Evolutionary conservation across 2,329 filamentous ascomycete species (phyloP), one percentile per base, ranked within the genome.

Genomic region (Fusarium verticillioides): DNA sequence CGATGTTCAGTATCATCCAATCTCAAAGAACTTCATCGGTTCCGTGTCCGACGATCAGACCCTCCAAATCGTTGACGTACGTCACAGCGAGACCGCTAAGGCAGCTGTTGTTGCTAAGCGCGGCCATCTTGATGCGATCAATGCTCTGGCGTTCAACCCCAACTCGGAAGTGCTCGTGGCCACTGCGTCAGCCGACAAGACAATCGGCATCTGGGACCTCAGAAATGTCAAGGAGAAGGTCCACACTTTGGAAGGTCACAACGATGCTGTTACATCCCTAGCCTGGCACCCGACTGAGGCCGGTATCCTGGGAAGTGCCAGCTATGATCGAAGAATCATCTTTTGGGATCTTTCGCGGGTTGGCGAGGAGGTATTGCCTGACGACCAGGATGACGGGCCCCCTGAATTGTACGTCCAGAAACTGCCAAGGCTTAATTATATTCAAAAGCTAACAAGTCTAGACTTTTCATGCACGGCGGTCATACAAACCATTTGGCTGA

Each of bases 401-500:
- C 96, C 96, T 58, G 96, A 99, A 83, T 87, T 99, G 93, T 96
- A 87, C 84, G 93, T 89, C 19, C 36, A 21, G 21, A 30, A 40
- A 40, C 34, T 18, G 21, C 21, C 21, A 21, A 9, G 2, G 21
- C 37, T n/a, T 11, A 30, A 19, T 12, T 19, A n/a, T 9, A 13
- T 12, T 23, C 18, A 9, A 57, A 81, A 73, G 80, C 73, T 73
- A 52, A 68, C 43, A 9, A 30, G 10, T 39, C 60, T 66, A 95
- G 93, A 52, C 86, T 99, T 4, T 99, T 99, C 84, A 98, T 99
- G 95, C 96, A 99, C 79, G 96, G 96, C 69, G 96, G 96, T 37
- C 97, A 99, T 85, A 99, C 96, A 16, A 98, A 98, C 84, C 93
- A 97, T 75, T 90, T 99, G 70, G 95, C 94, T 40, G 97, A 99